These are phyloP conservation scores for Mucor saturninus DNA, from an alignment of 371 early-diverging fungal genomes.

Conservation along the genomic window DNA sequence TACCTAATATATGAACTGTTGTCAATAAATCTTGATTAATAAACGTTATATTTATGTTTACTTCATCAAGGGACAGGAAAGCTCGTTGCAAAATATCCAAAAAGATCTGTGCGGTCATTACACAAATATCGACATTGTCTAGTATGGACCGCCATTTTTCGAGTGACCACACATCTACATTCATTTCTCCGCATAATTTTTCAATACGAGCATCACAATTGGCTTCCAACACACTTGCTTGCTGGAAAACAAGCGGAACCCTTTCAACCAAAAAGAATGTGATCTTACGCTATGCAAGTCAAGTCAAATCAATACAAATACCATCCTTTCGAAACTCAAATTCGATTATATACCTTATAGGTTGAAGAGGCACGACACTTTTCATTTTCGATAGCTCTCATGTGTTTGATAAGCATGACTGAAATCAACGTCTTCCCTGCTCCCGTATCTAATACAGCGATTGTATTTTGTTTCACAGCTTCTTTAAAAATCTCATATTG, in stretches of 20 bases:
- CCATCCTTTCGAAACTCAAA: too few relatives aligned
- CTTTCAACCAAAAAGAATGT: conserved; percentile 85
- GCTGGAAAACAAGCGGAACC: conserved; percentile 88
- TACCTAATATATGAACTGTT: conserved; percentile 51
- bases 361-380: conserved; percentile 24
- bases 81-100: conserved; percentile 76
- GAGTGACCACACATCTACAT: conserved; percentile 64
- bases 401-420: conserved; percentile 81
- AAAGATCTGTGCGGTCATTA: conserved; percentile 90
- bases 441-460: conserved; percentile 91
- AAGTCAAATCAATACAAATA: too few relatives aligned
- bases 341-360: conserved; percentile 34
- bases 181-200: conserved; percentile 71
- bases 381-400: conserved; percentile 46
- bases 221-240: conserved; percentile 69
- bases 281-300: conserved; percentile 40
- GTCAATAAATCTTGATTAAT: background rate
- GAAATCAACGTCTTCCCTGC: conserved; percentile 92
- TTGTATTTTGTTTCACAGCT: conserved; percentile 74
- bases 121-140: conserved; percentile 71
- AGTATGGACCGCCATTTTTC: conserved; percentile 63
- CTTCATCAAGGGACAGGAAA: conserved; percentile 65
- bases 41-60: conserved; percentile 24
- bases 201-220: conserved; percentile 68
- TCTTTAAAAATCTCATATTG: conserved; percentile 77